Evolutionary conservation across 2,329 filamentous ascomycete genomes (phyloP).

Genomic region (Arthrocladium fulminans): DNA sequence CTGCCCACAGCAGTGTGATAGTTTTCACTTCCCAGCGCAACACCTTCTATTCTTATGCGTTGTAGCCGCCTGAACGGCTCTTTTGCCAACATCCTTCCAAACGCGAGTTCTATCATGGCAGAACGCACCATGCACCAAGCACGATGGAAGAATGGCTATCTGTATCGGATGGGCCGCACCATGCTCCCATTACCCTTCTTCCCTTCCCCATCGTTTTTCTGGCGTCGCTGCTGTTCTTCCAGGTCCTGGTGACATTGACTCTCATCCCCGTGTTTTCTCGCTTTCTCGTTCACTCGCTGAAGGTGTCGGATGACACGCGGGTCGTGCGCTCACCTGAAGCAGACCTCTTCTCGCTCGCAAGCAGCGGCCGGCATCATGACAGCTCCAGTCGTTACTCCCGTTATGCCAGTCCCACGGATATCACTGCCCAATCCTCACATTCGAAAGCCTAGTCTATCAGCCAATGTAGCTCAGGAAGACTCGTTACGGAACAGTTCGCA

Average conservation of each 20-base stretch:
- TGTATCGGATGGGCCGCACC: slow-evolving; percentile 6
- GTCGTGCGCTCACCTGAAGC: slow-evolving; percentile 4
- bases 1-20: slow-evolving; percentile 15
- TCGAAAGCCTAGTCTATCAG: slow-evolving; percentile 18
- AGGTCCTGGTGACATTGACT: slow-evolving; percentile 13
- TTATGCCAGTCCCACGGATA: slow-evolving; percentile 18
- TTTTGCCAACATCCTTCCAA: not conserved
- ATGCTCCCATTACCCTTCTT: slow-evolving; percentile 9
- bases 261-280: slow-evolving; percentile 9
- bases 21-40: not conserved
- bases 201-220: not conserved
- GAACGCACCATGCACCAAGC: slow-evolving; percentile 2
- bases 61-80: slow-evolving; percentile 5
- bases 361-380: slow-evolving; percentile 7
- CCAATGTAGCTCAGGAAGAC: not conserved
- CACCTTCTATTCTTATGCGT: slow-evolving; percentile 2
- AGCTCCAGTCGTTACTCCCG: slow-evolving; percentile 18
- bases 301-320: slow-evolving; percentile 7
- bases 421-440: slow-evolving; percentile 20
- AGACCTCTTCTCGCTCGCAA: slow-evolving; percentile 6
- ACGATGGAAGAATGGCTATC: slow-evolving; percentile 6
- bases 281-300: slow-evolving; percentile 3
- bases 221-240: slow-evolving; percentile 10
- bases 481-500: slow-evolving; percentile 1
- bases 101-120: not conserved